These are phyloP conservation scores for Plicaturopsis crispa DNA, from an alignment of 768 basidiomycete genomes.

Conservation along the genomic window DNA sequence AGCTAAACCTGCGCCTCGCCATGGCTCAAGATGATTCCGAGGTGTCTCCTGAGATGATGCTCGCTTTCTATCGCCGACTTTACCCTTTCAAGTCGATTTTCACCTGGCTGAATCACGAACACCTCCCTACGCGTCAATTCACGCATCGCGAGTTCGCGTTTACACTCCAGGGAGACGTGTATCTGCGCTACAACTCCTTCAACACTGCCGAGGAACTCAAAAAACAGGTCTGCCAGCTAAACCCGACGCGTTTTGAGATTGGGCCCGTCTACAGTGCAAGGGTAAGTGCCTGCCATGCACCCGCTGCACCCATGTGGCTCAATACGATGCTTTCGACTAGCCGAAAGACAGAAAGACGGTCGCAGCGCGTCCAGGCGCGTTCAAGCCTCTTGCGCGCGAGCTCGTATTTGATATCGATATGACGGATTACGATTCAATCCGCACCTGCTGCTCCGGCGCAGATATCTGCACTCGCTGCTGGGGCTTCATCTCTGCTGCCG, in stretches of 20 bases:
- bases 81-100: slow-evolving; percentile 95
- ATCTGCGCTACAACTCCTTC: slow-evolving; percentile 94
- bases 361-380: slow-evolving; percentile 44
- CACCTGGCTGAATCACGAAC: slow-evolving; percentile 92
- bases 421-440: slow-evolving; percentile 96
- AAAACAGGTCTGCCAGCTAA: slow-evolving; percentile 75
- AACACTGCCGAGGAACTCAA: slow-evolving; percentile 81
- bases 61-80: slow-evolving; percentile 78
- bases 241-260: slow-evolving; percentile 94
- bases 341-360: slow-evolving; percentile 87
- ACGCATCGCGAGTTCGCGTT: slow-evolving; percentile 95
- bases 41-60: slow-evolving; percentile 64
- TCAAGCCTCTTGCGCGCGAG: slow-evolving; percentile 77
- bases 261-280: slow-evolving; percentile 87
- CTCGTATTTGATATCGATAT: slow-evolving; percentile 99
- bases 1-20: too few species aligned
- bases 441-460: slow-evolving; percentile 90
- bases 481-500: slow-evolving; percentile 90
- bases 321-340: slow-evolving; percentile 28
- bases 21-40: too few species aligned
- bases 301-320: neutral
- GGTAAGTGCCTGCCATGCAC: slow-evolving; percentile 38
- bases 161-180: slow-evolving; percentile 84
- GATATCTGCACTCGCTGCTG: slow-evolving; percentile 91
- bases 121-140: slow-evolving; percentile 70